Conservation (phyloP, 2,329 filamentous ascomycete genomes). For the Phialocephala subalpina region DNA sequence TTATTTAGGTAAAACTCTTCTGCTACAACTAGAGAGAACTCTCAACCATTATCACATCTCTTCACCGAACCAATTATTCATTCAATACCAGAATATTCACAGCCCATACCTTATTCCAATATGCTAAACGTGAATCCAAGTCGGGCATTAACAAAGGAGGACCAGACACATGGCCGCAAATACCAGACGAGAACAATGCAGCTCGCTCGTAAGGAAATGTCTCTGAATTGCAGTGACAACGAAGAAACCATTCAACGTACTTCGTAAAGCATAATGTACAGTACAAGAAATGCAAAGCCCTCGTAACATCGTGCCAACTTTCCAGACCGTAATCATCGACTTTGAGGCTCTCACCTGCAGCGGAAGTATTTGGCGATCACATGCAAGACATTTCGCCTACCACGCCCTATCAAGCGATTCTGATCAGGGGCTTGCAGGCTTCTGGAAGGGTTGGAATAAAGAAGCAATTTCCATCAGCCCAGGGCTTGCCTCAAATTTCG, state of each 20-base stretch:
- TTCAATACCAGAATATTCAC: too few species aligned
- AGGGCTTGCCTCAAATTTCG: background rate
- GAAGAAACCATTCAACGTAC: background rate
- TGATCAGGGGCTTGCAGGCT: constrained; percentile 10
- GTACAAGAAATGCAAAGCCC: background rate
- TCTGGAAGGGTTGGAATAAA: constrained; percentile 17
- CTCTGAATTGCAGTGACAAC: background rate
- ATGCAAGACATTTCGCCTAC: constrained; percentile 29
- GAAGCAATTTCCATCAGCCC: constrained; percentile 20
- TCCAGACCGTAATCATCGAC: background rate
- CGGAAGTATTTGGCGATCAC: constrained; percentile 27
- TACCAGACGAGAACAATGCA: background rate
- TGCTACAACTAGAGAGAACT: too few species aligned
- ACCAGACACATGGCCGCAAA: background rate
- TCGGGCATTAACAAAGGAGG: too few species aligned
- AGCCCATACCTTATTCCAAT: too few species aligned
- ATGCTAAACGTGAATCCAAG: too few species aligned
- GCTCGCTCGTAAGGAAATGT: background rate
- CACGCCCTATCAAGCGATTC: background rate
- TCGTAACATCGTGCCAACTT: background rate
- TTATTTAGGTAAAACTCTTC: too few species aligned
- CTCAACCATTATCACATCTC: too few species aligned
- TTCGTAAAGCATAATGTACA: too few species aligned
- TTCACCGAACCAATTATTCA: too few species aligned
- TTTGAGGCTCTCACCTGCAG: constrained; percentile 5